Base-by-base conservation (phyloP, 116 monocot genomes). In the Iris pallida region DNA sequence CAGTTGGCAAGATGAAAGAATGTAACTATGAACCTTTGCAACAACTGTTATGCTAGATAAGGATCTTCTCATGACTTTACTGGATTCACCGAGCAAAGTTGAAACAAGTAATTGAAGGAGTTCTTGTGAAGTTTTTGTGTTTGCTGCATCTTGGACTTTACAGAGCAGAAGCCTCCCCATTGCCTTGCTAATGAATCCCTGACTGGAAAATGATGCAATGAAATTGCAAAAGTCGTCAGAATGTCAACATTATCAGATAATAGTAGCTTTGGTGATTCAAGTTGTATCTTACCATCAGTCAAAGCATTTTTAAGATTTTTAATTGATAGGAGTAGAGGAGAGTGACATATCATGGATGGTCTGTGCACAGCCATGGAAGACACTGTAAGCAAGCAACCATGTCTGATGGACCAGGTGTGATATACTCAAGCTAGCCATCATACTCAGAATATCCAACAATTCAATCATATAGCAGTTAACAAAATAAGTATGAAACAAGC, bases 211-310 rank as follows among this genome's bases (percentile, higher is more conserved):
- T 89, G 66, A 76, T 59, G 15, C 14, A 72, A 16, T 17, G 6
- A 63, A 44, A 30, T 30, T 30, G 30, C 30, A 3, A 30, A 30
- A 30, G n/a, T 30, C 3, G 3, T 30, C 3, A 30, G 30, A 30
- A 30, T 30, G 30, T 30, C 30, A 30, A 30, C 0, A 30, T 30
- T 30, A 30, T 30, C 30, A 30, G 30, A 30, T 30, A 30, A 3
- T 30, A 30, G 30, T 3, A 30, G 30, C 0, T 30, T 30, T 30
- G 30, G 30, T 42, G 12, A 0, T 41, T 13, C 2, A 45, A 16
- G 10, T 10, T 16, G 9, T 79, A 94, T 90, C 90, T 94, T 94
- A 63, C 90, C 93, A 77, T 94, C 93, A 73, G 77, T 80, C 30
- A 90, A 66, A 18, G 85, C 75, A 71, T 48, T 68, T 57, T 70